Conservation (phyloP, 2,329 filamentous ascomycete species). For the Exophiala xenobiotica region DNA sequence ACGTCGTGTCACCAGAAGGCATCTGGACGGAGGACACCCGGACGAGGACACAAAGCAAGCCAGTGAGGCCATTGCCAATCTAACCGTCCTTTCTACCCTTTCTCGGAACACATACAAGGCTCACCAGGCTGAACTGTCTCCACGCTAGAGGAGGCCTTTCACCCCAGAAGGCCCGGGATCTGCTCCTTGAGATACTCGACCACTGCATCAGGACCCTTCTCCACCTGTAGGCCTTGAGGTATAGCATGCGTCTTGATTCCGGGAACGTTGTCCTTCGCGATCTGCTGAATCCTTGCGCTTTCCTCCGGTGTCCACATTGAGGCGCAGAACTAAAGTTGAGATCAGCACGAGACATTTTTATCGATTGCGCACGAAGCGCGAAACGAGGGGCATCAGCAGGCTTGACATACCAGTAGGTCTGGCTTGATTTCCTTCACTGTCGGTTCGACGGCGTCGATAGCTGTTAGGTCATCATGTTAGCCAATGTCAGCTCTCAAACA, state of each 20-base stretch:
- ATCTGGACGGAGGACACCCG: no score
- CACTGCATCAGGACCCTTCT: conserved; percentile 43
- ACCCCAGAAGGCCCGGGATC: conserved; percentile 39
- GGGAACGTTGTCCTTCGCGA: conserved; percentile 39
- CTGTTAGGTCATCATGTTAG: conserved; percentile 32
- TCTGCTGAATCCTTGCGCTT: conserved; percentile 40
- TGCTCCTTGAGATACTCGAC: conserved; percentile 44
- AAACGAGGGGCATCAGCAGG: conserved; percentile 24
- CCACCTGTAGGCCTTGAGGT: conserved; percentile 43
- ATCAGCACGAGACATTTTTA: background rate
- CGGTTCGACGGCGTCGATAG: conserved; percentile 55
- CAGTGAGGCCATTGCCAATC: no score
- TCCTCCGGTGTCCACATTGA: conserved; percentile 56
- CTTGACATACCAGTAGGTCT: conserved; percentile 52
- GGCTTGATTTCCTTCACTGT: conserved; percentile 55
- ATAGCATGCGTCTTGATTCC: conserved; percentile 45
- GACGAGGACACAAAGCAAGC: no score
- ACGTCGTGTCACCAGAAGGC: no score
- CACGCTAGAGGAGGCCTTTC: background rate
- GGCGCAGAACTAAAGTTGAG: conserved; percentile 56
- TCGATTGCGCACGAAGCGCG: background rate
- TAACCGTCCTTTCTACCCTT: no score
- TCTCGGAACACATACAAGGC: no score
- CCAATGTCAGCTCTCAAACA: no score
- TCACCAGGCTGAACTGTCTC: background rate